phyloP scores from a whole-genome alignment of 2,329 filamentous ascomycete genomes.

The Epichloe typhina region DNA sequence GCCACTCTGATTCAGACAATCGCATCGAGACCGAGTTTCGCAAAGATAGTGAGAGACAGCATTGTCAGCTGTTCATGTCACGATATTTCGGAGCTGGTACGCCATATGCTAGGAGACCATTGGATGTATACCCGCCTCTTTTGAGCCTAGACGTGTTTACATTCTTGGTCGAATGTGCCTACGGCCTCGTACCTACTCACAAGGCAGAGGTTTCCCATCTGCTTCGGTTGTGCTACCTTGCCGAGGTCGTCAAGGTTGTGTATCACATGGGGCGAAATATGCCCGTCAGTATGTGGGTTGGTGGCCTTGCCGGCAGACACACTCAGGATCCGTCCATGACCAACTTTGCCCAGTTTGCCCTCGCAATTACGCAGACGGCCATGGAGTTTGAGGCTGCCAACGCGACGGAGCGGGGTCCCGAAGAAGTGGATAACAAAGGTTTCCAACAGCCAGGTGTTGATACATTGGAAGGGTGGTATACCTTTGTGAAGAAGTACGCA shows the following conservation, averaged over 20 bases:
- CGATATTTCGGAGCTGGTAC: constrained; percentile 30
- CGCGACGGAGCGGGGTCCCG: constrained; percentile 11
- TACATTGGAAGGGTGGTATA: constrained; percentile 40
- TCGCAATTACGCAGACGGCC: constrained; percentile 31
- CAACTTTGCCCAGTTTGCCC: constrained; percentile 43
- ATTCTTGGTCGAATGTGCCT: constrained; percentile 68
- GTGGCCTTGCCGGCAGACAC: constrained; percentile 28
- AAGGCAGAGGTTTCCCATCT: constrained; percentile 66
- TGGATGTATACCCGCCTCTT: constrained; percentile 41
- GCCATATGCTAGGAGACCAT: constrained; percentile 15
- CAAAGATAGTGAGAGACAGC: constrained; percentile 55
- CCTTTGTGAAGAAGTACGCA: constrained; percentile 66
- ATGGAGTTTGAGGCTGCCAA: constrained; percentile 26
- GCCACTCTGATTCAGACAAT: constrained; percentile 46
- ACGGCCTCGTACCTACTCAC: constrained; percentile 55
- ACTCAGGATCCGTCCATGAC: constrained; percentile 33
- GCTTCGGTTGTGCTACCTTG: constrained; percentile 74
- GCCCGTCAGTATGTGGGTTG: constrained; percentile 34
- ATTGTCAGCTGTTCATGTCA: constrained; percentile 61
- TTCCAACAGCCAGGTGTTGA: constrained; percentile 44
- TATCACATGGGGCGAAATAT: constrained; percentile 44
- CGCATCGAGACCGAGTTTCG: constrained; percentile 53
- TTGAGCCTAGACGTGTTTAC: constrained; percentile 60
- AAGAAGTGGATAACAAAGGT: constrained; percentile 28
- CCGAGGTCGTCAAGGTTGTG: constrained; percentile 77